Conservation (phyloP, 139 green algal genomes). For the Coelastrella sp. region DNA sequence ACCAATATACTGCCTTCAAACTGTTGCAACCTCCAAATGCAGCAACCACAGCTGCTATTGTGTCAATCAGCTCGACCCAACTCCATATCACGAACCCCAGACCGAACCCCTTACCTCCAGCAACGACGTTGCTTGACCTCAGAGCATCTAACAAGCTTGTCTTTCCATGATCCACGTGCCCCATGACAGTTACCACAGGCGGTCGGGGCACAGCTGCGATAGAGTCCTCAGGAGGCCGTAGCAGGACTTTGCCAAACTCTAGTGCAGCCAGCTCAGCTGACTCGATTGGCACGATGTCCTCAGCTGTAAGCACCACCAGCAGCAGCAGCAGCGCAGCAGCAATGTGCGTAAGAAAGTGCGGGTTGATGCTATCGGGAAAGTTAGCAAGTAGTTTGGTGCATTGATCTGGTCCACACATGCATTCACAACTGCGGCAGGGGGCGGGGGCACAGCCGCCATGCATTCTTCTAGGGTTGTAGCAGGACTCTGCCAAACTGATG, state of each 20-base stretch:
- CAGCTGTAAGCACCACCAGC: constrained; percentile 42
- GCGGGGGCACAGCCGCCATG: constrained; percentile 62
- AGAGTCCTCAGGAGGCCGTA: constrained; percentile 38
- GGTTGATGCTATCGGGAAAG: too few species aligned
- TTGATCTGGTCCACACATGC: too few species aligned
- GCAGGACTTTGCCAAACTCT: constrained; percentile 67
- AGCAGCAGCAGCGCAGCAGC: constrained; percentile 12
- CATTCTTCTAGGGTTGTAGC: constrained; percentile 42
- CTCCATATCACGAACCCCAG: neutral
- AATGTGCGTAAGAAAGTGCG: neutral
- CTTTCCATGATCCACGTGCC: constrained; percentile 98
- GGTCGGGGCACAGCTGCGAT: constrained; percentile 68
- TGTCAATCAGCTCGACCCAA: too few species aligned
- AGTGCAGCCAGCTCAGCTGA: constrained; percentile 80
- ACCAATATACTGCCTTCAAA: too few species aligned
- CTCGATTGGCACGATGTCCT: constrained; percentile 62
- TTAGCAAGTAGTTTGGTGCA: too few species aligned
- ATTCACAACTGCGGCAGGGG: constrained; percentile 90
- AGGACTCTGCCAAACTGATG: constrained; percentile 68
- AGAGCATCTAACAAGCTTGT: constrained; percentile 93
- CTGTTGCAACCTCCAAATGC: too few species aligned
- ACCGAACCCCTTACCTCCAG: constrained; percentile 41
- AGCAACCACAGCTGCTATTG: too few species aligned
- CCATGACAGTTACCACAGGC: constrained; percentile 93
- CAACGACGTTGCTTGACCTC: constrained; percentile 86